Evolutionary conservation across 2,329 filamentous ascomycete species (phyloP), one percentile per base, ranked within the genome.

Genomic region (Xylariaceae sp.): DNA sequence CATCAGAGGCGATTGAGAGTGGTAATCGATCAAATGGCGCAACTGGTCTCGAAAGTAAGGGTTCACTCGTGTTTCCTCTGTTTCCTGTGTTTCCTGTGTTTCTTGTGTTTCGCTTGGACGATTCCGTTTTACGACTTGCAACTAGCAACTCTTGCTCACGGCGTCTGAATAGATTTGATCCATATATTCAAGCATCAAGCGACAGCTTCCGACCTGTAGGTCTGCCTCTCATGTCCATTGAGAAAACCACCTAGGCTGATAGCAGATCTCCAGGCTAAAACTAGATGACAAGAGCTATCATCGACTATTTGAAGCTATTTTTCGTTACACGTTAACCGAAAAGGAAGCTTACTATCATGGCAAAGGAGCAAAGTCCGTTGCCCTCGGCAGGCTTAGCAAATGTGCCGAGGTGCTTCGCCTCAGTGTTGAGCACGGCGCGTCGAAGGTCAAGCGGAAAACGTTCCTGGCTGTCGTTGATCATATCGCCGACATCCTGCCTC

Each of bases 231-330:
- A 26, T 42, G 9, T 31, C 27, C 37, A n/a, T 31, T 34, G 43
- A 2, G 31, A 31, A 31, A 12, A 19, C 0, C 29, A 12, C 3
- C 9, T n/a, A 27, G 31, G 12, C 46, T 52, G 51, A 45, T 42
- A 51, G 44, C 47, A 42, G 12, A 27, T 45, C 29, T 35, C 8
- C 51, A 68, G 65, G 32, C 55, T 62, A 6, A 60, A 57, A 27
- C 74, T 96, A 35, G 80, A 80, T 45, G 89, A 95, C 67, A 88
- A 87, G 67, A 80, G 81, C n/a, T 95, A 88, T 62, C 87, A 94
- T 66, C 80, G 81, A 56, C 84, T 96, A 43, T 89, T 89, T 63
- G 90, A 96, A 65, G 80, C 83, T 1, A 74, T 97, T 2, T 96
- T 96, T 66, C 79, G 80, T 51, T 86, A 79, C 66, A 80, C 80